phyloP scores from a whole-genome alignment of 345 rosid genomes.

The Heritiera littoralis region DNA sequence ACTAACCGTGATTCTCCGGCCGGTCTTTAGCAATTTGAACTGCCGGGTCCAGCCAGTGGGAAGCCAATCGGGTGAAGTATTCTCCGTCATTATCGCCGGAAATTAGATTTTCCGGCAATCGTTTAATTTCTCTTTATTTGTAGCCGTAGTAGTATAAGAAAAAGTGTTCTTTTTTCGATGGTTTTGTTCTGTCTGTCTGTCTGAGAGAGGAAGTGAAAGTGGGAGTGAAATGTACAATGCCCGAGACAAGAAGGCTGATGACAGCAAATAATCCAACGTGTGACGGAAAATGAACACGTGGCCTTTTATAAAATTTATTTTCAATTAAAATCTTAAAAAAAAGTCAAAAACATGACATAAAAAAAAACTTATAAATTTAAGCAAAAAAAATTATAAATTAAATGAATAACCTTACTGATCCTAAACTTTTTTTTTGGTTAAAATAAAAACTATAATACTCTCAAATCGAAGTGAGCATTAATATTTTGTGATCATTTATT shows the following conservation, averaged over 20 bases:
- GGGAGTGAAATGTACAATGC: neutral
- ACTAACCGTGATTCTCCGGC: conserved; percentile 50
- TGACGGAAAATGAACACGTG: conserved; percentile 24
- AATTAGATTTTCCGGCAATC: neutral
- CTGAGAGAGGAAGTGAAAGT: neutral
- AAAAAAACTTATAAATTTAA: too few relatives aligned
- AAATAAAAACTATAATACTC: too few relatives aligned
- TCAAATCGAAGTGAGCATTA: too few relatives aligned
- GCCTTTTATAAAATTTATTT: neutral
- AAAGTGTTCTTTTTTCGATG: neutral
- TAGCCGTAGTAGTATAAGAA: neutral
- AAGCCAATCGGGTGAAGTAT: conserved; percentile 43
- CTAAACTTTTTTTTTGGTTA: too few relatives aligned
- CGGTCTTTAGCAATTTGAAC: conserved; percentile 42
- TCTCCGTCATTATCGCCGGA: conserved; percentile 23
- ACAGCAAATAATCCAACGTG: neutral
- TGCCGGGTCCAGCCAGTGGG: conserved; percentile 54
- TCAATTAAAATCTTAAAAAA: too few relatives aligned
- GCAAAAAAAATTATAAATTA: too few relatives aligned
- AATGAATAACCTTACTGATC: too few relatives aligned
- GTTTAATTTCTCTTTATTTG: neutral
- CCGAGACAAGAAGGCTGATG: neutral
- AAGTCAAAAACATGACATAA: too few relatives aligned
- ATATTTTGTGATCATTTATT: too few relatives aligned
- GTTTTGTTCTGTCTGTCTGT: neutral